A percentile compares a stretch with the other conserved stretches of the same genome.
phyloP scores from a whole-genome alignment of 2,329 filamentous ascomycete genomes.

The Aspergillus intermedius region DNA sequence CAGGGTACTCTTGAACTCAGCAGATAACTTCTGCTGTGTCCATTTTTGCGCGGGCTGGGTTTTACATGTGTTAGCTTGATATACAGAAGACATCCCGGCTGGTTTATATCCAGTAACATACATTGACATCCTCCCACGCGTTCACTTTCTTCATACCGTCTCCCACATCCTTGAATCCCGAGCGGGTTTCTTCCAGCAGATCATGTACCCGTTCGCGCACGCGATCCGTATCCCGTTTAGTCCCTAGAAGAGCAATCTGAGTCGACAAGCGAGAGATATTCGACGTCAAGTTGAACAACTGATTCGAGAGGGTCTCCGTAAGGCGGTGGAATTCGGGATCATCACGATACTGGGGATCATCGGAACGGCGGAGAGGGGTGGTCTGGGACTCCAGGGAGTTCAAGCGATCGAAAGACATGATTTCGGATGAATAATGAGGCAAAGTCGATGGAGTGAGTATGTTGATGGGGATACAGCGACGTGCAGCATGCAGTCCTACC shows the following conservation, averaged over 20 bases:
- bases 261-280: slow-evolving; percentile 79
- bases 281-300: slow-evolving; percentile 80
- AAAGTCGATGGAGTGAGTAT: slow-evolving; percentile 3
- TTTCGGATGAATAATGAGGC: slow-evolving; percentile 4
- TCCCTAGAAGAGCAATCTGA: slow-evolving; percentile 80
- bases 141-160: slow-evolving; percentile 91
- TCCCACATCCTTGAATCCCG: slow-evolving; percentile 83
- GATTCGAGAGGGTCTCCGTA: slow-evolving; percentile 75
- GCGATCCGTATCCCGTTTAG: slow-evolving; percentile 82
- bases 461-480: background rate
- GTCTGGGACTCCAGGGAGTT: slow-evolving; percentile 76
- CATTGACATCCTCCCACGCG: slow-evolving; percentile 75
- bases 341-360: slow-evolving; percentile 73
- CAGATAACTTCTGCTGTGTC: slow-evolving; percentile 88
- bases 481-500: slow-evolving; percentile 10
- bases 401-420: slow-evolving; percentile 88
- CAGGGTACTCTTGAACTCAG: slow-evolving; percentile 83
- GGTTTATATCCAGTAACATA: slow-evolving; percentile 35
- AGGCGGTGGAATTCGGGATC: slow-evolving; percentile 86
- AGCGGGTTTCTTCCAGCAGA: slow-evolving; percentile 76
- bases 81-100: background rate
- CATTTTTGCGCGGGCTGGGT: slow-evolving; percentile 85
- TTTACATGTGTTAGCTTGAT: slow-evolving; percentile 4
- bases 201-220: slow-evolving; percentile 86
- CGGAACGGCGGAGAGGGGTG: slow-evolving; percentile 58